Evolutionary conservation across 495 filamentous ascomycete genomes (phyloP), one percentile per base, ranked within the genome.

Genomic region (Penicillium bovifimosum): DNA sequence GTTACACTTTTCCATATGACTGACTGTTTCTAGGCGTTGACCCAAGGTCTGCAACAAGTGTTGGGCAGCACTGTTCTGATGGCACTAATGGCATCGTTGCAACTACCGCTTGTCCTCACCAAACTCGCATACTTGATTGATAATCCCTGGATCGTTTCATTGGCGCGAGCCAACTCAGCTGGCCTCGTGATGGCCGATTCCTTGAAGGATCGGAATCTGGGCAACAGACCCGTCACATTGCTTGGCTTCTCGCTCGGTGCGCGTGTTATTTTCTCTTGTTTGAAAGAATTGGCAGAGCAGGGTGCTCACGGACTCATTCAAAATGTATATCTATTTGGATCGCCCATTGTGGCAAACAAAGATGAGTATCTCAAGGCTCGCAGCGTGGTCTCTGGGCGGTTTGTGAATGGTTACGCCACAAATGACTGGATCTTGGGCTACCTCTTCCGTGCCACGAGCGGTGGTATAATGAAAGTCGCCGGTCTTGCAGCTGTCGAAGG

Each of bases 371-470:
- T 91, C 16, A 85, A 81, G 54, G 88, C 85, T 8, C 81, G 88
- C 34, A 80, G 84, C 28, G 87, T 95, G 6, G 88, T 99, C 1
- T 79, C 88, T 9, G 93, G 95, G 5, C 79, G 91, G 32, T 96
- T 96, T 57, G 85, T 99, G 42, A 99, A 96, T 64, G 93, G 91
- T 6, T 97, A 95, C 69, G 85, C 92, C 38, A 86, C 80, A 16
- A 95, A 92, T 61, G 93, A 99, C 67, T 99, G 95, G 93, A 97
- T 99, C 62, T 69, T 99, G 28, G 91, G 93, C 5, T 99, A 99
- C 61, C 80, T 99, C 6, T 99, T 99, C 77, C 89, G 93, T 9
- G 82, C 95, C 6, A 99, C 93, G 14, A 85, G 83, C 57, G 93
- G 93, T 48, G 95, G 93, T 43, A 91, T 99, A 63, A 84, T 87